Conservation (phyloP, 257 asterid species). For the Solanum megistacrolobum region DNA sequence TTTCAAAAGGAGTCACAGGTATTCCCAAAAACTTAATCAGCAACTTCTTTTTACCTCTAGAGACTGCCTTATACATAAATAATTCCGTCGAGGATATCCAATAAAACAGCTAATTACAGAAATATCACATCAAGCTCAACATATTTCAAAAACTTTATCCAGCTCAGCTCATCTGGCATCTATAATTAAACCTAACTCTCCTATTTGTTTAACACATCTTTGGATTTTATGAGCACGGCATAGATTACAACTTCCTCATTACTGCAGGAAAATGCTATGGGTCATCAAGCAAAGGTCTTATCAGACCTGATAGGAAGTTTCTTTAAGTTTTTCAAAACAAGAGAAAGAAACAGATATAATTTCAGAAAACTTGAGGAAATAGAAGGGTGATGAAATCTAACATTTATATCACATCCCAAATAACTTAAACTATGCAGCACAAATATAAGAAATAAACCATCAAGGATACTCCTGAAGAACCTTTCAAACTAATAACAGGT, state of each 20-base stretch:
- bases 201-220: neutral
- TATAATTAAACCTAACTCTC: neutral
- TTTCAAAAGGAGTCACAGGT: neutral
- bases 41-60: neutral
- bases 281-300: neutral
- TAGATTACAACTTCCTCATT: neutral
- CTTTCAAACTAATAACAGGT: neutral
- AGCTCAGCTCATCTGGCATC: neutral
- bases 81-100: neutral
- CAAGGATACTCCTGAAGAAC: neutral
- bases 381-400: neutral
- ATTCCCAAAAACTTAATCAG: neutral
- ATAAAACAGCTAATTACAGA: neutral
- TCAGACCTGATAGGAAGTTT: neutral
- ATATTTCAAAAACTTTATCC: neutral
- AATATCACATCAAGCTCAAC: neutral
- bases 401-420: neutral
- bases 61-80: neutral
- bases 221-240: neutral
- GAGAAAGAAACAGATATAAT: neutral
- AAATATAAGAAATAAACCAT: neutral
- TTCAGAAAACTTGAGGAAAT: neutral
- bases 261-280: neutral
- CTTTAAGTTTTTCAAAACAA: neutral
- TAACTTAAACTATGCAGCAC: neutral